These are phyloP conservation scores for Solanum peruvianum DNA, from an alignment of 257 asterid species.

Conservation along the genomic window DNA sequence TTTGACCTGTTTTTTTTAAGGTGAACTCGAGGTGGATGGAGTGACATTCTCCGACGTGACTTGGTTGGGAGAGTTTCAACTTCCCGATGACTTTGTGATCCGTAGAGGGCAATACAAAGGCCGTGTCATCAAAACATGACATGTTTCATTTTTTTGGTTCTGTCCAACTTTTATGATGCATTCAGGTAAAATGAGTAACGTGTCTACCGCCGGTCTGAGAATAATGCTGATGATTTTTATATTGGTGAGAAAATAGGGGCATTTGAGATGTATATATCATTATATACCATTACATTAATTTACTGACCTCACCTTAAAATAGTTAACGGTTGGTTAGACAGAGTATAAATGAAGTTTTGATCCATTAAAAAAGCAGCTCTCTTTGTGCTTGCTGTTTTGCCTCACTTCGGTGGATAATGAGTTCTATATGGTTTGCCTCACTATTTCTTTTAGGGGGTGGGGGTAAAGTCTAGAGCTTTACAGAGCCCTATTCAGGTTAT, in stretches of 20 bases:
- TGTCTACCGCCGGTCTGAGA: conserved; percentile 16
- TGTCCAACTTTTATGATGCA: conserved; percentile 5
- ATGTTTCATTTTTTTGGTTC: conserved; percentile 18
- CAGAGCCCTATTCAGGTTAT: too few species aligned
- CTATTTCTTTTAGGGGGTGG: background rate
- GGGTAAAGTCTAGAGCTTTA: background rate
- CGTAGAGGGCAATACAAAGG: conserved; percentile 95
- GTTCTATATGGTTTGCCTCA: background rate
- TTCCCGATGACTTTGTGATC: conserved; percentile 81
- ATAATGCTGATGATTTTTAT: conserved; percentile 14
- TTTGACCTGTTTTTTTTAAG: conserved; percentile 16
- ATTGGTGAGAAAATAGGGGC: conserved; percentile 30
- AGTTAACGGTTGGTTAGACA: background rate
- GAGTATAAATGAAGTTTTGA: background rate
- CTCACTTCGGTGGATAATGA: background rate
- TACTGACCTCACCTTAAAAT: conserved; percentile 21
- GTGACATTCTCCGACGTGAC: conserved; percentile 46
- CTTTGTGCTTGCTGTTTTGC: background rate
- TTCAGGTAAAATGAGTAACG: conserved; percentile 16
- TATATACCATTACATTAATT: conserved; percentile 23
- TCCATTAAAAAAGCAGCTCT: background rate
- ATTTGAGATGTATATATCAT: conserved; percentile 60
- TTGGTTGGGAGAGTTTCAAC: conserved; percentile 92
- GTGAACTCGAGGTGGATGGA: conserved; percentile 66
- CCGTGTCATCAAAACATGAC: conserved; percentile 54